Evolutionary conservation across 352 stramenopile species (phyloP).

Genomic region (Phytophthora podocarpi): DNA sequence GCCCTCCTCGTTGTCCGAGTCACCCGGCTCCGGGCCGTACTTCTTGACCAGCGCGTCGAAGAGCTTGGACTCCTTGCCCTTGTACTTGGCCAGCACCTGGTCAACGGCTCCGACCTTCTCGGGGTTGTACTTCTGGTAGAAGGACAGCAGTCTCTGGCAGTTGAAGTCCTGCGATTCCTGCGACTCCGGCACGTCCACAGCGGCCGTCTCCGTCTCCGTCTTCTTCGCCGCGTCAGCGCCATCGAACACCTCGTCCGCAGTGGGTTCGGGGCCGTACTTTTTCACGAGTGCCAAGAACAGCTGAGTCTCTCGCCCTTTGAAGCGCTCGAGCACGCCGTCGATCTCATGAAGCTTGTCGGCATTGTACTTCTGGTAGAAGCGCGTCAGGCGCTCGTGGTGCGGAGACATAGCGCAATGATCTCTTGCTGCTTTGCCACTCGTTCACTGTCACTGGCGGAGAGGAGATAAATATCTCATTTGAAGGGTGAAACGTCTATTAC

Average conservation of each 20-base stretch:
- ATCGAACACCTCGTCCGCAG: constrained; percentile 48
- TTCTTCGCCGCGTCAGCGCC: constrained; percentile 6
- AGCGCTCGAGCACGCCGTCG: constrained; percentile 81
- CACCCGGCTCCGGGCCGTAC: constrained; percentile 80
- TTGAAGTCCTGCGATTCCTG: constrained; percentile 55
- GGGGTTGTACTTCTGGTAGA: constrained; percentile 87
- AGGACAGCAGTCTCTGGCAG: constrained; percentile 65
- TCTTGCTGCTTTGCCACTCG: constrained; percentile 33
- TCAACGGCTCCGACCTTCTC: constrained; percentile 76
- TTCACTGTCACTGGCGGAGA: constrained; percentile 10
- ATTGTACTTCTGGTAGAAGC: constrained; percentile 90
- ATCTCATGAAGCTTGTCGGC: constrained; percentile 84
- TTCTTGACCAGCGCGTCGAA: constrained; percentile 87
- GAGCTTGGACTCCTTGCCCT: constrained; percentile 79
- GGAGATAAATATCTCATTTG: background rate
- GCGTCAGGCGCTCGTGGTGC: constrained; percentile 68
- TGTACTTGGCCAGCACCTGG: constrained; percentile 75
- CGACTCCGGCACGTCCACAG: constrained; percentile 18
- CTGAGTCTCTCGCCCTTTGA: constrained; percentile 74
- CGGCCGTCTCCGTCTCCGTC: constrained; percentile 17
- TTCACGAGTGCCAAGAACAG: constrained; percentile 79
- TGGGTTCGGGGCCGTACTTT: constrained; percentile 85
- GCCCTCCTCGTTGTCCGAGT: constrained; percentile 72
- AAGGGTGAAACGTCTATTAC: background rate
- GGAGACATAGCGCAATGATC: constrained; percentile 48